phyloP scores from a whole-genome alignment of 768 basidiomycete species.

The Inosperma sp. region DNA sequence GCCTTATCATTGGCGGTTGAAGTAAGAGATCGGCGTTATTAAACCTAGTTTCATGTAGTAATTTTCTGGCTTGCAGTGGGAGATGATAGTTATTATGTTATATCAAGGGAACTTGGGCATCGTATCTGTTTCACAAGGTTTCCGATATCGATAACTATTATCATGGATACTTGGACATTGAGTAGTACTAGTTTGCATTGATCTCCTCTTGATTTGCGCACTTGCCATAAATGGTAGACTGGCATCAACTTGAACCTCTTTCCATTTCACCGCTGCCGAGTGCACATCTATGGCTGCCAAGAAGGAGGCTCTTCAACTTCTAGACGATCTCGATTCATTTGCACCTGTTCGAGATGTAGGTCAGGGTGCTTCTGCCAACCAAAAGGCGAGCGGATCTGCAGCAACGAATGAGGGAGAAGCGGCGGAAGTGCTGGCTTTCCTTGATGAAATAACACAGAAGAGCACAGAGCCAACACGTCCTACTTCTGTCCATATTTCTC shows the following conservation, averaged over 20 bases:
- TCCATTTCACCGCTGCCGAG: background rate
- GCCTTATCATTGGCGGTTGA: no score
- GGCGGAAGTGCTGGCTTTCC: slow-evolving; percentile 84
- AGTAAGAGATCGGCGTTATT: no score
- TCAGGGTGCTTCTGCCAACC: background rate
- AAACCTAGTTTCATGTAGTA: no score
- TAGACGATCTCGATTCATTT: slow-evolving; percentile 91
- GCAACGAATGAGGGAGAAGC: slow-evolving; percentile 50
- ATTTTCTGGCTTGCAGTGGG: no score
- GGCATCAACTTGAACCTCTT: background rate
- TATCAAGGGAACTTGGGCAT: no score
- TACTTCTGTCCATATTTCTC: slow-evolving; percentile 50
- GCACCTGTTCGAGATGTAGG: slow-evolving; percentile 34
- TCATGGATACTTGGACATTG: background rate
- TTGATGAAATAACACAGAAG: slow-evolving; percentile 94
- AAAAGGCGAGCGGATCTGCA: no score
- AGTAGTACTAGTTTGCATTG: background rate
- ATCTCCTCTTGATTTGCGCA: background rate
- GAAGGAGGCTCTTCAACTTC: slow-evolving; percentile 88
- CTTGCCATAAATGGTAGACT: background rate
- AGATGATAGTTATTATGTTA: no score
- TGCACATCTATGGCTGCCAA: slow-evolving; percentile 35
- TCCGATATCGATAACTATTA: background rate
- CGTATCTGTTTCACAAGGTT: no score
- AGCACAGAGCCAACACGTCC: slow-evolving; percentile 71